Percentiles rank a stretch among this genome's conserved stretches.
phyloP scores from a whole-genome alignment of 345 rosid genomes.

The Gossypium herbaceum region DNA sequence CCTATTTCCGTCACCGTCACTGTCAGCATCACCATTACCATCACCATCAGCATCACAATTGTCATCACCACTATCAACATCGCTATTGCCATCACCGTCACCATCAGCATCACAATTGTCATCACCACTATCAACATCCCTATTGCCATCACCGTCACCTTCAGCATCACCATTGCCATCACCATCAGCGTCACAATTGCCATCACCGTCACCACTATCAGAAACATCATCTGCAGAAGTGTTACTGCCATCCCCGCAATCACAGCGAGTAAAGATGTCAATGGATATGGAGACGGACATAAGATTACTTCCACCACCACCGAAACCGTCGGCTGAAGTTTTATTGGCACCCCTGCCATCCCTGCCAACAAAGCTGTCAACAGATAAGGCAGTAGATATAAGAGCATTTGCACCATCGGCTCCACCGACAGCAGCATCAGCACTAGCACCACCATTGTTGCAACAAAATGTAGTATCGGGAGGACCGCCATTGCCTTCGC shows the following conservation, averaged over 20 bases:
- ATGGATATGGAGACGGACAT: neutral
- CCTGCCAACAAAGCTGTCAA: neutral
- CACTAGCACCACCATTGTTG: slow-evolving; percentile 5
- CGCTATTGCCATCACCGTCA: slow-evolving; percentile 3
- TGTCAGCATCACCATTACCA: neutral
- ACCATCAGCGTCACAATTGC: neutral
- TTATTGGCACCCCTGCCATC: neutral
- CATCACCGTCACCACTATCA: neutral
- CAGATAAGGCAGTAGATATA: neutral
- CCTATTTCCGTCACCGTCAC: neutral
- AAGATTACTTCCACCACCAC: slow-evolving; percentile 2
- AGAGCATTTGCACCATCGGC: slow-evolving; percentile 8
- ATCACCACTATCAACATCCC: neutral
- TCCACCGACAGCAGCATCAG: slow-evolving; percentile 14
- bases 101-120: neutral
- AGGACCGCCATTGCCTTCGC: slow-evolving; percentile 28
- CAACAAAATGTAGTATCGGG: slow-evolving; percentile 12
- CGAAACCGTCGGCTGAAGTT: neutral
- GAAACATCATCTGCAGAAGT: slow-evolving; percentile 5
- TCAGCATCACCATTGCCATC: neutral
- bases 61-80: neutral
- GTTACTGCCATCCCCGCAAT: neutral
- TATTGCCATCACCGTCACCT: neutral
- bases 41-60: neutral
- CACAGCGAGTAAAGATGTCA: neutral